Percentiles rank a stretch among this genome's conserved stretches.
phyloP scores from a whole-genome alignment of 208 protist species.

The Crithidia mellificae region DNA sequence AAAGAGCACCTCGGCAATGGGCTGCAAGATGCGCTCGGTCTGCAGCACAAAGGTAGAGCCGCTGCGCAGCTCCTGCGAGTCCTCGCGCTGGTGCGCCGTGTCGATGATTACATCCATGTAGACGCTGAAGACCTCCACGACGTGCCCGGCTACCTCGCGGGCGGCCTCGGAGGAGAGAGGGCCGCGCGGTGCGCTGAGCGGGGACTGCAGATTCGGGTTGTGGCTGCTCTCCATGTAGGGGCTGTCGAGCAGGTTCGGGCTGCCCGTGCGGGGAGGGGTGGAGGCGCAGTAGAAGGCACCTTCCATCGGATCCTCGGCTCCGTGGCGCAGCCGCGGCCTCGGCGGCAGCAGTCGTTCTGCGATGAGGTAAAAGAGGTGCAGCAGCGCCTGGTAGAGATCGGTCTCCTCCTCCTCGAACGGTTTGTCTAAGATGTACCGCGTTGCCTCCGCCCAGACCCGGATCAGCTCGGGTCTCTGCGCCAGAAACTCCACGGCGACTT shows the following conservation, averaged over 20 bases:
- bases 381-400: constrained; percentile 71
- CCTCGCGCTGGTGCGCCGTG: constrained; percentile 70
- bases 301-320: constrained; percentile 18
- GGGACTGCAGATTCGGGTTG: constrained; percentile 2
- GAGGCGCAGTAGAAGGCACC: constrained; percentile 22
- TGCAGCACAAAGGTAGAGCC: constrained; percentile 69
- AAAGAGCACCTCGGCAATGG: constrained; percentile 82
- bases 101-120: constrained; percentile 76
- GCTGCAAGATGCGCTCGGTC: constrained; percentile 74
- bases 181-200: constrained; percentile 14
- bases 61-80: constrained; percentile 71
- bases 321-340: constrained; percentile 11
- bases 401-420: constrained; percentile 66
- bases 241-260: background rate
- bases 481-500: constrained; percentile 48
- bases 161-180: constrained; percentile 28
- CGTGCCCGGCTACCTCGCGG: constrained; percentile 31
- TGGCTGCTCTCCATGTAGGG: background rate
- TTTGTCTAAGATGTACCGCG: constrained; percentile 42
- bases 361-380: constrained; percentile 79
- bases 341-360: constrained; percentile 62
- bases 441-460: constrained; percentile 49
- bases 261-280: constrained; percentile 19
- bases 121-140: constrained; percentile 45
- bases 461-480: constrained; percentile 41